Base-by-base conservation (phyloP, 139 green algal species). In the Picochlorum sp. region DNA sequence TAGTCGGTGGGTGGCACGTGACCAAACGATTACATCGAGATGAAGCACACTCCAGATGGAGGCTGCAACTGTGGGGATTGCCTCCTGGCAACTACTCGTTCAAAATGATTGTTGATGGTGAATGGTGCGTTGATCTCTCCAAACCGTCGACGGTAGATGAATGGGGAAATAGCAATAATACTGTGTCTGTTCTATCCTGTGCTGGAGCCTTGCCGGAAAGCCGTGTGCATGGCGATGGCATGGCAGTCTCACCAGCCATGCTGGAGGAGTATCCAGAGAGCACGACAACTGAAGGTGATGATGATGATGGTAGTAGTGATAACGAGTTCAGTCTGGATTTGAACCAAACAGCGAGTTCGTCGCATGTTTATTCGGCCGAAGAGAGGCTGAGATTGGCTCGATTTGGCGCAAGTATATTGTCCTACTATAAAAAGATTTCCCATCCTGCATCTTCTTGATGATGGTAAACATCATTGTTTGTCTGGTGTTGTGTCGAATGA, bases 131-230 rank as follows among this genome's bases (percentile, higher is more conserved):
- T 9, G 85, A 92, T 64, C 60, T 75, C 10, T 37, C 60, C 0
- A 72, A 66, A 8, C 71, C 78, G 20, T 82, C 77, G 20, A 72
- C 79, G 20, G 30, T 65, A 26, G 71, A 82, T 68, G 18, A 16
- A 1, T 34, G 49, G 8, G 85, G 83, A 50, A 92, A 92, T 70
- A 79, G 67, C 65, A 92, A 92, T 75, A 92, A 92, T 26, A 73
- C 90, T 28, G 49, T 85, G 28, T 61, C 72, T 37, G 70, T 84
- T 23, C 15, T 20, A 41, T 41, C 34, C 1, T 14, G 15, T 44
- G 11, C 28, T 23, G 64, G 24, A 31, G 49, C 57, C 4, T 20
- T 34, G 26, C 6, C 23, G 16, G 26, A 34, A 16, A 21, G 28
- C 15, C 18, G 24, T 23, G 52, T 16, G 11, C 16, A 66, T 23